A percentile compares a stretch with the other conserved stretches of the same genome.
Evolutionary conservation across 495 filamentous ascomycete genomes (phyloP).

Genomic region (Filosporella fistucella): DNA sequence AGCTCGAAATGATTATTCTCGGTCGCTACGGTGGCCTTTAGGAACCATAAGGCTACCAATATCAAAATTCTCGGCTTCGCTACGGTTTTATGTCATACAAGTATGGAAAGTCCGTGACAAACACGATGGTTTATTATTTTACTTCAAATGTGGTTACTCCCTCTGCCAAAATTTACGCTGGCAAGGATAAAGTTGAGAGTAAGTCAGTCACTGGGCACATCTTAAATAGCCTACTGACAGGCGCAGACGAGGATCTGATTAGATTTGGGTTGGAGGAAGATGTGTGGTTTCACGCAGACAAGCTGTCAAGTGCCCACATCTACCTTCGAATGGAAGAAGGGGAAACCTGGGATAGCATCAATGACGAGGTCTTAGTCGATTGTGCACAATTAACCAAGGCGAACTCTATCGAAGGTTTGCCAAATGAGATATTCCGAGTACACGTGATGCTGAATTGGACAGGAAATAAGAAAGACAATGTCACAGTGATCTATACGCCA

Average conservation of each 20-base stretch:
- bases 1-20: slow-evolving; percentile 8
- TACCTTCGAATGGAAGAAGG: slow-evolving; percentile 83
- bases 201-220: slow-evolving; percentile 25
- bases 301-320: slow-evolving; percentile 92
- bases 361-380: slow-evolving; percentile 70
- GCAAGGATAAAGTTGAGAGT: slow-evolving; percentile 99
- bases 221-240: background rate
- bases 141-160: slow-evolving; percentile 76
- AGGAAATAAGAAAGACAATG: slow-evolving; percentile 98
- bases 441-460: slow-evolving; percentile 6
- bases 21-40: slow-evolving; percentile 17
- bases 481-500: slow-evolving; percentile 93
- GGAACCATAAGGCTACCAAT: slow-evolving; percentile 18
- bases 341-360: slow-evolving; percentile 81
- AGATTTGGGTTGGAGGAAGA: slow-evolving; percentile 90
- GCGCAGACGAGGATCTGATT: slow-evolving; percentile 89
- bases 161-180: slow-evolving; percentile 83
- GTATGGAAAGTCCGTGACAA: slow-evolving; percentile 16
- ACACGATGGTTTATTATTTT: slow-evolving; percentile 90
- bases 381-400: slow-evolving; percentile 95
- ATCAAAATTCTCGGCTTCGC: slow-evolving; percentile 12
- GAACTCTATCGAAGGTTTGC: slow-evolving; percentile 89
- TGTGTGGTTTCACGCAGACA: slow-evolving; percentile 99
- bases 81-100: slow-evolving; percentile 1
- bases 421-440: slow-evolving; percentile 3